phyloP scores from a whole-genome alignment of 352 stramenopile species.

The Pythium diclinum region DNA sequence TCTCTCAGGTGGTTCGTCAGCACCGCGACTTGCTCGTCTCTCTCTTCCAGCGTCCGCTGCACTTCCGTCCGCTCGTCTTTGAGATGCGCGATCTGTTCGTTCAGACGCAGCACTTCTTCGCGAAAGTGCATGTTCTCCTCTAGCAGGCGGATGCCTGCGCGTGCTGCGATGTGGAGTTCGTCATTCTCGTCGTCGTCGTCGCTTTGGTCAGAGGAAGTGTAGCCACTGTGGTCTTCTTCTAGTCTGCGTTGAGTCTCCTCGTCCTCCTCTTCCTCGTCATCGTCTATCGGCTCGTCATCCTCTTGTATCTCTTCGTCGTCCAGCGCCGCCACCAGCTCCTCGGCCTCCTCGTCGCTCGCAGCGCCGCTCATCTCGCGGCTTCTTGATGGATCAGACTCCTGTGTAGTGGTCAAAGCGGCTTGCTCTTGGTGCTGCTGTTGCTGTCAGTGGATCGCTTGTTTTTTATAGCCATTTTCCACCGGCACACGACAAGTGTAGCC shows the following conservation, averaged over 20 bases:
- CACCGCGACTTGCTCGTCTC: slow-evolving; percentile 35
- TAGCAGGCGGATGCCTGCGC: slow-evolving; percentile 61
- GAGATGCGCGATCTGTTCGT: slow-evolving; percentile 36
- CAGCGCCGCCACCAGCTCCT: slow-evolving; percentile 21
- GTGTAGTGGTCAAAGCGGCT: background rate
- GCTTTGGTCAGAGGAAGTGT: slow-evolving; percentile 1
- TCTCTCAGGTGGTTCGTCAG: slow-evolving; percentile 47
- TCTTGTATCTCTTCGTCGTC: slow-evolving; percentile 11
- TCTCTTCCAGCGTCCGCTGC: slow-evolving; percentile 37
- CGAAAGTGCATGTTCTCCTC: slow-evolving; percentile 70
- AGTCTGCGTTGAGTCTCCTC: background rate
- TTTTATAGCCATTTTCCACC: background rate
- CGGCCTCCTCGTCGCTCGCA: slow-evolving; percentile 22
- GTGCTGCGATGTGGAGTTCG: slow-evolving; percentile 54
- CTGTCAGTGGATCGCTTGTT: background rate
- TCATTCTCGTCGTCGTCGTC: slow-evolving; percentile 36
- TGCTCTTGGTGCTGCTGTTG: background rate
- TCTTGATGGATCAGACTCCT: background rate
- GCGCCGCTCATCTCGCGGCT: slow-evolving; percentile 7
- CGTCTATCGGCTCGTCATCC: slow-evolving; percentile 1
- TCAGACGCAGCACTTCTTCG: slow-evolving; percentile 51
- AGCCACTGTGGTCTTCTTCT: background rate
- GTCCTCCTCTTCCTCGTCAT: background rate
- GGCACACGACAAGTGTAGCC: slow-evolving; percentile 19
- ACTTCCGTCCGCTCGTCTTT: slow-evolving; percentile 41